These are phyloP conservation scores for Cryptococcus maquisensis DNA, from an alignment of 1,284 basidiomycete species.

Conservation along the genomic window DNA sequence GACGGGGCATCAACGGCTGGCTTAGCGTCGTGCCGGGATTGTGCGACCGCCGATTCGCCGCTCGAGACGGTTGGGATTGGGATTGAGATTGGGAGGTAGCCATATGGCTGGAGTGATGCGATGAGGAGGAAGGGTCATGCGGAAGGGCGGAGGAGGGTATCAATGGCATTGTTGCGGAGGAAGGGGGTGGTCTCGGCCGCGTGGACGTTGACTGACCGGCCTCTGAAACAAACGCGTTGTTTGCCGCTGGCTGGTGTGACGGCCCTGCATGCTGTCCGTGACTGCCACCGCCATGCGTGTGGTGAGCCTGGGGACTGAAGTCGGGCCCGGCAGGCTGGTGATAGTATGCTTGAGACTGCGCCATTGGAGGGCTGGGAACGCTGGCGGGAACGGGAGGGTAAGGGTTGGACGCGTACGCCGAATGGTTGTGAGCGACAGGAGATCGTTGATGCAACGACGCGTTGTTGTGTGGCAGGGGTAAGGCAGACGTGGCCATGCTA, in stretches of 20 bases:
- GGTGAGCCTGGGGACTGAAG: neutral
- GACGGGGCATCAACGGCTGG: constrained; percentile 30
- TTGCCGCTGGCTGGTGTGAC: neutral
- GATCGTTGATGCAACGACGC: neutral
- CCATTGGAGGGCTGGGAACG: neutral
- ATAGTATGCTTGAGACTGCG: constrained; percentile 1
- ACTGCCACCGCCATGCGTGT: neutral
- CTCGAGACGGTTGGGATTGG: constrained; percentile 10
- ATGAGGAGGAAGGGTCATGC: constrained; percentile 25
- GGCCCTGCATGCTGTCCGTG: neutral
- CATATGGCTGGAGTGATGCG: constrained; percentile 11
- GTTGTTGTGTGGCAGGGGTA: neutral
- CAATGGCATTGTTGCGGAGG: constrained; percentile 13
- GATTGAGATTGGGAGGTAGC: constrained; percentile 29
- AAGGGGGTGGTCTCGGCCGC: constrained; percentile 15
- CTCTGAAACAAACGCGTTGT: neutral
- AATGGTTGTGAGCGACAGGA: neutral
- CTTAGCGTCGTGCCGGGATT: constrained; percentile 34
- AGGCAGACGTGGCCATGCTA: neutral
- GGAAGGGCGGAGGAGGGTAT: constrained; percentile 28
- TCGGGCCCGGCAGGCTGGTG: neutral
- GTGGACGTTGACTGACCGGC: constrained; percentile 21
- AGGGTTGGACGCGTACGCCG: constrained; percentile 1
- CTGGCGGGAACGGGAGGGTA: neutral
- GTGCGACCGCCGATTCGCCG: constrained; percentile 42